Evolutionary conservation across 75 land plant species (phyloP), one percentile per base, ranked within the genome.

Genomic region (Pinus taeda): DNA sequence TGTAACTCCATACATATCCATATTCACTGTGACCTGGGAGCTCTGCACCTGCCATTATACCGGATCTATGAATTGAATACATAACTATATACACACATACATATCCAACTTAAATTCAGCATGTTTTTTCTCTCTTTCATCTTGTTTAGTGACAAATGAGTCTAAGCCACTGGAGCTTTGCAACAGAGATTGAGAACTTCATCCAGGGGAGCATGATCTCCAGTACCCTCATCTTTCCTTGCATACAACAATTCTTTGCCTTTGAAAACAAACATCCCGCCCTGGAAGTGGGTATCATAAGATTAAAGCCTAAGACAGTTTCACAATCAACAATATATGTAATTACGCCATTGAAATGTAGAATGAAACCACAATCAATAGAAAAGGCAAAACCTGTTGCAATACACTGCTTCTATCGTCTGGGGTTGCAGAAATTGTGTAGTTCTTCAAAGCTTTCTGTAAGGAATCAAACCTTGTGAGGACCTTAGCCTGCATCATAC

Each of bases 221-320:
- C 97, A 6, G 97, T 92, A 3, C 92, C 89, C 84, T 94, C 94
- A 74, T 94, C 97, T 22, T 90, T 94, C 55, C 97, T 79, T 12
- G 94, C 89, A 83, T 90, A 94, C 58, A 94, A 24, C 77, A 94
- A 67, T 75, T 87, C 77, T 57, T 85, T 90, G 36, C 97, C 97
- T 79, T 88, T 92, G 71, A 94, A 94, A 3, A 94, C 89, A 81
- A 88, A 90, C 85, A 94, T 87, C 57, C 97, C 97, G 71, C 97
- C 97, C 97, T 94, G 67, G 15, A 21, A 71, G 75, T 45, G 45
- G 57, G 9, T 74, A 22, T 71, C 57, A 59, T 67, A 18, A 55
- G 21, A 24, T 58, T 58, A 53, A 21, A 15, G 61, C 36, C 56
- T 42, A 39, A 39, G 42, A 4, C 60, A 15, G 3, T 59, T 59